Evolutionary conservation across 306 rosid genomes (phyloP), one percentile per base, ranked within the genome.

Genomic region (Hippophae rhamnoides): DNA sequence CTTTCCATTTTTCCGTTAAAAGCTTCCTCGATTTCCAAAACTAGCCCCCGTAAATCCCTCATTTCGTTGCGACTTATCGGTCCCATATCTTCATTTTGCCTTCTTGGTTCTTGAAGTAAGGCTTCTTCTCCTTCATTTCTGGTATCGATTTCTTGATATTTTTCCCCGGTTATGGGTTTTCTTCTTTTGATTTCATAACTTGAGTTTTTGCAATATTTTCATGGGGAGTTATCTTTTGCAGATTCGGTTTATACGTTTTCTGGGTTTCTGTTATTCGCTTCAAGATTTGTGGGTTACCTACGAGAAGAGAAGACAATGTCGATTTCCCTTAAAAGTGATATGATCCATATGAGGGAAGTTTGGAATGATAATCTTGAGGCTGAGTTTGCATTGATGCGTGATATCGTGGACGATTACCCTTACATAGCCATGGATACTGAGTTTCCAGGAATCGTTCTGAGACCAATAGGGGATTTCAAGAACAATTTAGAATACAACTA

Each of bases 361-460:
- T 78, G 79, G 83, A 47, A 12, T 0, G 72, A 71, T 43, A 78
- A 78, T 70, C 74, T 78, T 23, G 77, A 70, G 0, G 5, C 26
- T 6, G 79, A 78, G 71, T 56, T 74, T 64, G 25, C 1, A 5
- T 9, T 74, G 61, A 67, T 78, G 50, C 52, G 72, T 27, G 42
- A 7, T 3, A 3, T 78, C 10, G 74, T 78, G 43, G 69, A 74
- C 18, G 61, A 55, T 7, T 78, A 66, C 61, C 79, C 61, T 8
- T 67, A 63, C 41, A 62, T 78, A 8, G 77, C 74, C 9, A 63
- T 78, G 83, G 83, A 78, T 44, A 78, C 83, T 2, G 74, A 74
- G 73, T 70, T 63, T 70, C 79, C 83, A 0, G 83, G 83, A 11
- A 12, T 66, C 10, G 69, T 73, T 44, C 5, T 56, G 13, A 27